These are phyloP conservation scores for Persicaria tinctoria DNA, from an alignment of 148 eudicot species.

Conservation along the genomic window DNA sequence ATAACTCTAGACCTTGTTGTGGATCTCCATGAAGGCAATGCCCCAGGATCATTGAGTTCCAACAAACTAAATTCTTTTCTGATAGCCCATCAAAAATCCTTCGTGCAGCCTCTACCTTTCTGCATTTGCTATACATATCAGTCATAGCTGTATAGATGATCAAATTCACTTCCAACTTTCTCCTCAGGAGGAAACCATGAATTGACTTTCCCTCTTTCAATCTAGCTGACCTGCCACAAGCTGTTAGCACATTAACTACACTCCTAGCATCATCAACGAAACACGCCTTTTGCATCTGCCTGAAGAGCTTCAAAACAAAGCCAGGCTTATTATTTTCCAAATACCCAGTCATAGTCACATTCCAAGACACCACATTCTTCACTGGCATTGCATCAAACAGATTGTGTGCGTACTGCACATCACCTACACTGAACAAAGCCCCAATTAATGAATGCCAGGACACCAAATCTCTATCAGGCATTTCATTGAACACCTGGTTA, in stretches of 20 bases:
- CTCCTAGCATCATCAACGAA: constrained; percentile 37
- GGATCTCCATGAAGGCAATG: constrained; percentile 68
- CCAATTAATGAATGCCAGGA: constrained; percentile 59
- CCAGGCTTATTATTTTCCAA: constrained; percentile 51
- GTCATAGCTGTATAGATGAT: constrained; percentile 46
- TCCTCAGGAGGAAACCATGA: constrained; percentile 44
- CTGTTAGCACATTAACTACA: constrained; percentile 44
- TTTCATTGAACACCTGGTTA: constrained; percentile 41
- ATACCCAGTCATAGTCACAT: constrained; percentile 55
- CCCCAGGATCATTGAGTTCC: constrained; percentile 84
- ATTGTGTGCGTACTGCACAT: constrained; percentile 38
- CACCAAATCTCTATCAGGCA: constrained; percentile 41
- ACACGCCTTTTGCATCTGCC: constrained; percentile 43
- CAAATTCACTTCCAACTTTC: constrained; percentile 26
- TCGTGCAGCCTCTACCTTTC: constrained; percentile 45
- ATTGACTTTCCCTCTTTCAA: constrained; percentile 63
- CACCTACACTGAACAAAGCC: constrained; percentile 47
- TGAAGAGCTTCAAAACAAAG: constrained; percentile 53
- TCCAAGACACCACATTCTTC: constrained; percentile 70
- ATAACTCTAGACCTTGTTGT: constrained; percentile 50
- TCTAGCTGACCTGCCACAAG: constrained; percentile 72
- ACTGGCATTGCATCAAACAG: constrained; percentile 57
- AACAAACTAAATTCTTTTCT: constrained; percentile 45
- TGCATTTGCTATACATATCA: constrained; percentile 76
- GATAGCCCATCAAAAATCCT: constrained; percentile 38